Evolutionary conservation across 805 yeast species (phyloP).

Genomic region (Lipomyces kockii): DNA sequence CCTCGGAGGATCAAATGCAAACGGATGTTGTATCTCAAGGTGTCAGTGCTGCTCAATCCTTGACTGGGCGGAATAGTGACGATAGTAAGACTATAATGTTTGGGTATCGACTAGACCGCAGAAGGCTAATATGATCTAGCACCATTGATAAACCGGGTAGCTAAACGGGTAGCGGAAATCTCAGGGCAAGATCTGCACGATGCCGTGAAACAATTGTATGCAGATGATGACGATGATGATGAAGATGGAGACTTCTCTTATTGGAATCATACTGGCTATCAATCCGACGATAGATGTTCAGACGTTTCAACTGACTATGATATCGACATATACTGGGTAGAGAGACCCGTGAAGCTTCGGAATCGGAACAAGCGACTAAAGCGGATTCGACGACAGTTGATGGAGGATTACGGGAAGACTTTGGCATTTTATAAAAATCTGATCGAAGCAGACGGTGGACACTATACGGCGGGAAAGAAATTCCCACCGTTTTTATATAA

Average conservation of each 20-base stretch:
- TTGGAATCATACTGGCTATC: background rate
- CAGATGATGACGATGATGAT: background rate
- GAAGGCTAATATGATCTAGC: background rate
- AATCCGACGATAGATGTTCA: conserved; percentile 4
- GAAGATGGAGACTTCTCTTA: background rate
- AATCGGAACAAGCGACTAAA: conserved; percentile 22
- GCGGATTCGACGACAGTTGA: conserved; percentile 16
- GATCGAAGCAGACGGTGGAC: background rate
- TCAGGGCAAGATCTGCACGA: background rate
- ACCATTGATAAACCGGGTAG: background rate
- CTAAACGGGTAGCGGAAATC: background rate
- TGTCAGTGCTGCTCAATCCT: background rate
- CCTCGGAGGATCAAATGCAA: background rate
- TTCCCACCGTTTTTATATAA: conserved; percentile 19
- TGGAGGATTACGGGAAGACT: conserved; percentile 11
- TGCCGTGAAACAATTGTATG: background rate
- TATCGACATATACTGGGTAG: conserved; percentile 24
- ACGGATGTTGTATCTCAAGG: background rate
- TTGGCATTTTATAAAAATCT: background rate
- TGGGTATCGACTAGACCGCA: background rate
- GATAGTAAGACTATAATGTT: background rate
- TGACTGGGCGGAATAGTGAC: background rate
- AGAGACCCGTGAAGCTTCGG: conserved; percentile 12
- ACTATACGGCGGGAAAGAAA: background rate
- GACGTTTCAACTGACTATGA: conserved; percentile 27